Evolutionary conservation across 2,329 filamentous ascomycete species (phyloP).

Genomic region (Phialophora chinensis): DNA sequence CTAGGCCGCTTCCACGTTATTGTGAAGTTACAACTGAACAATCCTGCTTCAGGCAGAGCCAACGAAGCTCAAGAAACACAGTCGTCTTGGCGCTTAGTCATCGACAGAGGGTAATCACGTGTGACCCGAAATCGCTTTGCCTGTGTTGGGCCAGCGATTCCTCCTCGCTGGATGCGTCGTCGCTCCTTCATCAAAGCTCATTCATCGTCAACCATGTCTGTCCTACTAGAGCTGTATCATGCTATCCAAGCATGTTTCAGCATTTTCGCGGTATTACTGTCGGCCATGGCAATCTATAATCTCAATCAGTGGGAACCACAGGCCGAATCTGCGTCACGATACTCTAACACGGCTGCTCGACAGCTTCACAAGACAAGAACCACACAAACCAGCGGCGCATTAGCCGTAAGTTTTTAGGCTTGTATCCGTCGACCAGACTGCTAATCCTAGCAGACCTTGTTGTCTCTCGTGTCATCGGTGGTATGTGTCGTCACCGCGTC

Average conservation of each 20-base stretch:
- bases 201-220: conserved; percentile 22
- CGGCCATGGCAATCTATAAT: conserved; percentile 35
- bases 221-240: conserved; percentile 29
- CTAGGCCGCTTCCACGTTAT: not conserved
- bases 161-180: not conserved
- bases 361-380: conserved; percentile 36
- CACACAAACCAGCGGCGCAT: conserved; percentile 32
- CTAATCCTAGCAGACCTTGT: conserved; percentile 20
- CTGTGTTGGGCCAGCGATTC: not conserved
- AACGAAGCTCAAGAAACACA: not conserved
- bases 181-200: conserved; percentile 4
- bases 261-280: conserved; percentile 26
- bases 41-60: not conserved
- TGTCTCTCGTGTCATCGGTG: conserved; percentile 24
- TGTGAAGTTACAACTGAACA: not conserved
- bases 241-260: conserved; percentile 27
- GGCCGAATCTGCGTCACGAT: conserved; percentile 31
- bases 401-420: conserved; percentile 30
- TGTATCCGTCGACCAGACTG: not conserved
- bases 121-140: not conserved
- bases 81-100: not conserved
- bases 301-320: conserved; percentile 32
- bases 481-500: conserved; percentile 25
- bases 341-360: conserved; percentile 29
- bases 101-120: not conserved